phyloP scores from a whole-genome alignment of 805 yeast genomes.

The Yamadazyma paraphyllophila region DNA sequence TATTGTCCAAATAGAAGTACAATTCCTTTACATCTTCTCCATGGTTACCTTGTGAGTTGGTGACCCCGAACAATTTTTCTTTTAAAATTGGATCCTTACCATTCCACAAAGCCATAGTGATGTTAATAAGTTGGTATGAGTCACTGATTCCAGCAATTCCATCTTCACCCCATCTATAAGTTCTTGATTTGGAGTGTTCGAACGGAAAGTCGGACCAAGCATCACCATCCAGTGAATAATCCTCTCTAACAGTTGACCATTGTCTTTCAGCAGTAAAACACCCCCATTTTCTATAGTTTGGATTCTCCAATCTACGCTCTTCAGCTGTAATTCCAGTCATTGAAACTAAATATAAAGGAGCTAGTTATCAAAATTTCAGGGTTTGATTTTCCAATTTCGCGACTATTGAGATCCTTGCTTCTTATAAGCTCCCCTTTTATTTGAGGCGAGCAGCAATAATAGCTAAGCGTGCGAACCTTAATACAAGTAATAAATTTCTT shows the following conservation, averaged over 20 bases:
- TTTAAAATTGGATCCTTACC: constrained; percentile 81
- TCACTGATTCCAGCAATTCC: constrained; percentile 90
- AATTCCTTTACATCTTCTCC: constrained; percentile 93
- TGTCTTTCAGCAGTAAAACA: constrained; percentile 86
- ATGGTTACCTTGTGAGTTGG: constrained; percentile 92
- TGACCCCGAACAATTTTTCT: constrained; percentile 83
- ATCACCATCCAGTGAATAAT: constrained; percentile 79
- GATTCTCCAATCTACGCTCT: constrained; percentile 35
- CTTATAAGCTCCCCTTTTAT: not conserved
- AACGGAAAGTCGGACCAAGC: constrained; percentile 90
- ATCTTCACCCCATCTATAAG: constrained; percentile 95
- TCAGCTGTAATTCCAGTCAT: constrained; percentile 28
- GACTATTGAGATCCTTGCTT: constrained; percentile 4
- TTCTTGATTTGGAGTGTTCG: constrained; percentile 75
- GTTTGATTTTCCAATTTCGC: constrained; percentile 7
- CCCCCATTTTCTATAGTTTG: constrained; percentile 82
- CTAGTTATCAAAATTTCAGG: constrained; percentile 4
- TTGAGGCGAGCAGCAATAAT: constrained; percentile 4
- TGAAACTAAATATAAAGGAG: not conserved
- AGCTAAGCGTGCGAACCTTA: not conserved
- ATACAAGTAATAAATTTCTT: not conserved
- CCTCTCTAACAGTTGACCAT: constrained; percentile 87
- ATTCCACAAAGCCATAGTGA: constrained; percentile 89
- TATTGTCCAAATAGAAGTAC: constrained; percentile 83
- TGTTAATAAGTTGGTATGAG: constrained; percentile 70